phyloP scores from a whole-genome alignment of 179 eudicot species.

The Corrigiola litoralis region DNA sequence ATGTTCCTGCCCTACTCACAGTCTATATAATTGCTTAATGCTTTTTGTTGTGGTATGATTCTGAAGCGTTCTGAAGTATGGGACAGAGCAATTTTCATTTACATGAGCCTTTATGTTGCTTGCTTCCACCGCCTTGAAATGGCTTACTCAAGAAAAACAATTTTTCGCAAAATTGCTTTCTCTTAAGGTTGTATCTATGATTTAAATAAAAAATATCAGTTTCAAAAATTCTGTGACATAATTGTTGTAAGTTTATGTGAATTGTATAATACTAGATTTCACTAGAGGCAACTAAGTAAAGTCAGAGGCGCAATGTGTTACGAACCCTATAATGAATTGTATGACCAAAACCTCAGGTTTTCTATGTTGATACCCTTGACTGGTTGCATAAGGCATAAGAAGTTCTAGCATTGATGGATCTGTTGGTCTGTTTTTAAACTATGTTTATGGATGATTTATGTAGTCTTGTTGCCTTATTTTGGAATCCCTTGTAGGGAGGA shows the following conservation, averaged over 20 bases:
- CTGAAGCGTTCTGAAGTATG: neutral
- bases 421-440: neutral
- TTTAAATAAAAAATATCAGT: too few relatives aligned
- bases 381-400: too few relatives aligned
- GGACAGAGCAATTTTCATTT: neutral
- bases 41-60: too few relatives aligned
- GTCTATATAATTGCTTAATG: neutral
- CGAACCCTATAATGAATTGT: neutral
- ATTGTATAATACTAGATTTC: neutral
- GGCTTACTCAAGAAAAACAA: neutral
- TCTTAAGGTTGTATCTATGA: too few relatives aligned
- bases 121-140: neutral
- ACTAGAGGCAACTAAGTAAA: neutral
- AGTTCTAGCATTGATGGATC: too few relatives aligned
- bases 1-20: neutral
- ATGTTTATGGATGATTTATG: too few relatives aligned
- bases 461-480: too few relatives aligned
- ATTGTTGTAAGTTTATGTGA: neutral
- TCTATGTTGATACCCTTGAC: too few relatives aligned
- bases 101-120: neutral
- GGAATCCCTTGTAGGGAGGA: slow-evolving; percentile 38
- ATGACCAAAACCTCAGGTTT: too few relatives aligned
- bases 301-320: neutral
- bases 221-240: neutral
- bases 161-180: too few relatives aligned